Conservation (phyloP, 768 basidiomycete species). For the Russula ochroleuca region DNA sequence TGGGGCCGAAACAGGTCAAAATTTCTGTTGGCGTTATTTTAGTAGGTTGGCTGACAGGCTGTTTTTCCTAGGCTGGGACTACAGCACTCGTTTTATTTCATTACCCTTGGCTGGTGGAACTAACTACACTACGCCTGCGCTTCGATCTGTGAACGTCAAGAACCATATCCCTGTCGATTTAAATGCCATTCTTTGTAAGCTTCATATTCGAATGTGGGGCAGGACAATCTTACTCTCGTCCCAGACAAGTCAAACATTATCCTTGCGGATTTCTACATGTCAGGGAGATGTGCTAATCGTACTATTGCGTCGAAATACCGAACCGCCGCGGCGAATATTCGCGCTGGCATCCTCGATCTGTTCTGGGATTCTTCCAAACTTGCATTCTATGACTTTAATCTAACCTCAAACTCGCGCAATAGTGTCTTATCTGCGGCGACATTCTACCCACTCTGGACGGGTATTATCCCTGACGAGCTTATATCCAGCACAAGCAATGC, state of each 20-base stretch:
- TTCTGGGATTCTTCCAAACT: conserved; percentile 78
- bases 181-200: conserved; percentile 80
- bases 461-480: conserved; percentile 74
- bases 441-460: conserved; percentile 85
- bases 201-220: conserved; percentile 7
- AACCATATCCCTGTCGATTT: conserved; percentile 70
- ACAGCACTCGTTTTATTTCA: conserved; percentile 40
- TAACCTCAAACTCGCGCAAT: conserved; percentile 61
- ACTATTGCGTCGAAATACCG: conserved; percentile 48
- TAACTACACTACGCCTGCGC: conserved; percentile 47
- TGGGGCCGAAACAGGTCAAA: conserved; percentile 75
- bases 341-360: conserved; percentile 75
- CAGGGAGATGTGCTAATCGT: conserved; percentile 35
- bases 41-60: neutral
- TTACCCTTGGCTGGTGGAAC: conserved; percentile 40
- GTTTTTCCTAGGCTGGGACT: conserved; percentile 37
- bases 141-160: conserved; percentile 68
- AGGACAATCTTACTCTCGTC: neutral
- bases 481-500: conserved; percentile 52
- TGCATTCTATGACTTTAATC: conserved; percentile 91
- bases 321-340: conserved; percentile 52
- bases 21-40: conserved; percentile 1
- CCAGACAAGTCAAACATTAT: conserved; percentile 60
- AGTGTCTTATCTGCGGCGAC: conserved; percentile 66
- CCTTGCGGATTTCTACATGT: conserved; percentile 56